A percentile compares a stretch with the other conserved stretches of the same genome.
These are phyloP conservation scores for Orychophragmus violaceus DNA, from an alignment of 345 rosid genomes.

Conservation along the genomic window DNA sequence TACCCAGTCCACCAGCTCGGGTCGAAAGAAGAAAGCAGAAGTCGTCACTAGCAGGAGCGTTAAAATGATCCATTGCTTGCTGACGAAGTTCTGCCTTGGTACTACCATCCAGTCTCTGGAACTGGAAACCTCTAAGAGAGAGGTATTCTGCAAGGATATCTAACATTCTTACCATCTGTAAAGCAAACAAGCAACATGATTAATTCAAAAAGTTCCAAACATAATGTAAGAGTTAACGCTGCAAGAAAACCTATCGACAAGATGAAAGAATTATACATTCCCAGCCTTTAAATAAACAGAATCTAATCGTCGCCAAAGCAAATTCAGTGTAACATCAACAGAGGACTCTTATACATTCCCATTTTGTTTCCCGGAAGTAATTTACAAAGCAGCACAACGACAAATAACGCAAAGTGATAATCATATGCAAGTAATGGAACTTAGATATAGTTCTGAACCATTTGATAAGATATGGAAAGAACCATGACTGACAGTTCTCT, in stretches of 20 bases:
- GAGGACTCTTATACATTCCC: neutral
- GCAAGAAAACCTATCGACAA: constrained; percentile 1
- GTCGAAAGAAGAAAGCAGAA: constrained; percentile 99
- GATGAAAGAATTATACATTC: neutral
- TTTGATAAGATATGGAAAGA: neutral
- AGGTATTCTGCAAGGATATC: constrained; percentile 90
- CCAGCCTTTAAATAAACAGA: neutral
- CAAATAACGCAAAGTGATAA: neutral
- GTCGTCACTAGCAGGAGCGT: constrained; percentile 98
- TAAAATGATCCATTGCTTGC: constrained; percentile 99
- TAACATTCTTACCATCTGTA: constrained; percentile 98
- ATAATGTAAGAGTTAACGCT: neutral
- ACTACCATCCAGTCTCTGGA: constrained; percentile 99
- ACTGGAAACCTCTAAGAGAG: constrained; percentile 93
- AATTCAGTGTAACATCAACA: neutral
- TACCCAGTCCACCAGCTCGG: constrained; percentile 99
- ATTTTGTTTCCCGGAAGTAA: neutral
- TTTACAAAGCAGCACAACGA: neutral
- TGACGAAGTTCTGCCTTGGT: constrained; percentile 98
- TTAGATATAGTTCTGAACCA: neutral
- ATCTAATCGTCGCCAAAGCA: neutral
- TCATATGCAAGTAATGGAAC: neutral
- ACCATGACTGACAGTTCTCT: neutral
- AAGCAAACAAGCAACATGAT: constrained; percentile 3
- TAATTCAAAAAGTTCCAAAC: neutral